Base-by-base conservation (phyloP, 2,329 filamentous ascomycete genomes). In the Cercospora sesami region DNA sequence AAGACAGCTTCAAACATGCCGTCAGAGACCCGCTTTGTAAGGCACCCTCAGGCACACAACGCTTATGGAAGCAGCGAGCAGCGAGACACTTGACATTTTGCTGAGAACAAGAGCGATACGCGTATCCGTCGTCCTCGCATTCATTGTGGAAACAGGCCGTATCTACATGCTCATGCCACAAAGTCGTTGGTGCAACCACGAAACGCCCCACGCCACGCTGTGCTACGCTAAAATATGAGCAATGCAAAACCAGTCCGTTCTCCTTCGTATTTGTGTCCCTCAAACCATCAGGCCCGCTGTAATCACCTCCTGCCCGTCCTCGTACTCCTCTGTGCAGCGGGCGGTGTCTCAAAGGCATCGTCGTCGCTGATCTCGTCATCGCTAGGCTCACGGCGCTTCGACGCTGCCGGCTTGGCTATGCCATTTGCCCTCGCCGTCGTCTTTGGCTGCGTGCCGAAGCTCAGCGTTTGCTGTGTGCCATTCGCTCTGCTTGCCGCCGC, bases 281-380 rank as follows among this genome's bases (percentile, higher is more conserved):
- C 60, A 26, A 55, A 33, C 28, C 5, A 42, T 14, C 21, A 60
- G 16, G 12, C 12, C 48, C 48, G 6, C 23, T n/a, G 6, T 9
- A 16, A 14, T 72, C 65, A 71, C 23, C 69, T 63, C 57, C 71
- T 62, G 5, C 69, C 69, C n/a, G 66, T 70, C 51, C 67, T 67
- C 28, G 64, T 31, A 42, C 64, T 65, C 12, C 72, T 66, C 64
- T 72, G 72, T 31, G 69, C 68, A 48, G 72, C 65, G 10, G 74
- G 74, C 28, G 75, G 74, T 14, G 78, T 75, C 71, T 79, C 79
- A 66, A 80, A 80, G 9, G 79, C 79, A 59, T 80, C 78, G 45
- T 77, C 76, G 63, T 80, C 78, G 60, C 74, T 76, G 45, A 80
- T 80, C 70, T 80, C 79, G 63, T 80, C 79, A 12, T 80, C 79